Evolutionary conservation across 345 rosid genomes (phyloP).

Genomic region (Melaleuca quinquenervia): DNA sequence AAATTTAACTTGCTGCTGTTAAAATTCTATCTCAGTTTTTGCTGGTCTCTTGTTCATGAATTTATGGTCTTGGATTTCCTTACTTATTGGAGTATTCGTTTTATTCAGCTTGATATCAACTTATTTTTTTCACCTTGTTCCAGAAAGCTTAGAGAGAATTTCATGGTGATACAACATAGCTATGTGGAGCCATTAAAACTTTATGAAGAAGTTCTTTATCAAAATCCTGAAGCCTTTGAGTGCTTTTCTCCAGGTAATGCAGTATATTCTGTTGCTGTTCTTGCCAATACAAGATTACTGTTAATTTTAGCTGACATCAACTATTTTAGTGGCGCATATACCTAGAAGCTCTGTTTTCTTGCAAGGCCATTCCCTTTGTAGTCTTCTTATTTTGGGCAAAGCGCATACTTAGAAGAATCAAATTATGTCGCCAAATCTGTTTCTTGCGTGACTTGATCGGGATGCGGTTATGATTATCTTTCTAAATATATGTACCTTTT

Average conservation of each 20-base stretch:
- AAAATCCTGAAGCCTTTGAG: constrained; percentile 72
- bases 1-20: neutral
- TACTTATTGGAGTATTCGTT: neutral
- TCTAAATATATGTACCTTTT: constrained; percentile 8
- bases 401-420: neutral
- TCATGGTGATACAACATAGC: constrained; percentile 14
- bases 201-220: constrained; percentile 54
- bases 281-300: neutral
- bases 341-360: neutral
- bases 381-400: neutral
- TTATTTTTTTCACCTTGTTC: neutral
- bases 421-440: neutral
- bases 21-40: neutral
- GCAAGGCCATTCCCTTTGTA: neutral
- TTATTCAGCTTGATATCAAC: neutral
- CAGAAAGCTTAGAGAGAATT: constrained; percentile 65
- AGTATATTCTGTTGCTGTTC: neutral
- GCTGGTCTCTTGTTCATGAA: neutral
- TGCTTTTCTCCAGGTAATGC: constrained; percentile 68
- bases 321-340: neutral
- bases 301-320: neutral
- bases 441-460: neutral
- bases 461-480: neutral
- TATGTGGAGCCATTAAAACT: constrained; percentile 42
- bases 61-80: neutral